These are phyloP conservation scores for Penicillium egyptiacum DNA, from an alignment of 495 filamentous ascomycete species.

Conservation along the genomic window DNA sequence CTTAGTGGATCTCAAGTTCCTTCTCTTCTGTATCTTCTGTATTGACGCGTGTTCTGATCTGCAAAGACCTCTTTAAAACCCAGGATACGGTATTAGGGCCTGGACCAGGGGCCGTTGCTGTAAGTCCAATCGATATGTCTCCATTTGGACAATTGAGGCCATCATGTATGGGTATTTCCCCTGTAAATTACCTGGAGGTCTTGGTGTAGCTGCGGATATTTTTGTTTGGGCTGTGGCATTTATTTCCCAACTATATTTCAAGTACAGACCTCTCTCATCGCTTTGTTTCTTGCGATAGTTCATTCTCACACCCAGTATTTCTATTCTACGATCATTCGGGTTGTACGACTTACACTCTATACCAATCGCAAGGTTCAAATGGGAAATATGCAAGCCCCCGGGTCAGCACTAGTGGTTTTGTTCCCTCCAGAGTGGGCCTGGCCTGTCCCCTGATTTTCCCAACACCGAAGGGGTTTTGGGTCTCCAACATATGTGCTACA, in stretches of 20 bases:
- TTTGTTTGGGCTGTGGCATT: not conserved
- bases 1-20: not conserved
- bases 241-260: not conserved
- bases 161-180: not conserved
- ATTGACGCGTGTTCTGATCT: not conserved
- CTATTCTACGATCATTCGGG: not conserved
- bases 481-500: not conserved
- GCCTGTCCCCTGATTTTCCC: not conserved
- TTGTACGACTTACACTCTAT: not conserved
- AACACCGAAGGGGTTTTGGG: not conserved
- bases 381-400: constrained; percentile 2
- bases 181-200: not conserved
- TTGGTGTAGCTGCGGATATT: not conserved
- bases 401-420: constrained; percentile 2
- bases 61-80: not conserved
- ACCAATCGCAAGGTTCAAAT: not conserved
- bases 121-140: not conserved
- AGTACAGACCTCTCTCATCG: not conserved
- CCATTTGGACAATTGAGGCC: not conserved
- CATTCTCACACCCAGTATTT: not conserved
- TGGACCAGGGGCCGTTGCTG: not conserved
- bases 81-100: not conserved
- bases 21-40: not conserved
- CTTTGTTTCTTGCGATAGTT: not conserved
- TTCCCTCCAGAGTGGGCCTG: not conserved